Percentiles rank a stretch among this genome's conserved stretches.
phyloP scores from a whole-genome alignment of 176 grass and related monocot species.

The bread wheat (Triticum aestivum) region DNA sequence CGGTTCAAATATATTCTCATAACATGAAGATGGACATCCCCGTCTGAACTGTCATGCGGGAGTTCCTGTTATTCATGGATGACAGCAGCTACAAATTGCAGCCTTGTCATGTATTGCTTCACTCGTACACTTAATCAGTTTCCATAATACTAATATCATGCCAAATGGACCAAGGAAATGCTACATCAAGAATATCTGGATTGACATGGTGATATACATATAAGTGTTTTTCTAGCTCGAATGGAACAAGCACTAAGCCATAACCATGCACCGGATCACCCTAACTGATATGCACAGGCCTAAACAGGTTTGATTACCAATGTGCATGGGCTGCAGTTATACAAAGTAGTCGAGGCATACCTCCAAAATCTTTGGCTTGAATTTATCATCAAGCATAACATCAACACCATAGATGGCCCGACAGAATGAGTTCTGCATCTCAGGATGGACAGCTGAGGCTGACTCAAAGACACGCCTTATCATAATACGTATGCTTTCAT shows the following conservation, averaged over 20 bases:
- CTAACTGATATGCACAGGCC: not conserved
- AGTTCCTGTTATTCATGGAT: not conserved
- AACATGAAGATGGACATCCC: not conserved
- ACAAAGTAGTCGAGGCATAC: slow-evolving; percentile 35
- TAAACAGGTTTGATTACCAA: not conserved
- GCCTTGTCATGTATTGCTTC: not conserved
- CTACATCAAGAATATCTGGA: slow-evolving; percentile 4
- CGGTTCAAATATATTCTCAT: not conserved
- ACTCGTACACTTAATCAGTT: not conserved
- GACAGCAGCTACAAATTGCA: not conserved
- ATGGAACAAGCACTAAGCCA: not conserved
- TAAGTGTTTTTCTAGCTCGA: not conserved
- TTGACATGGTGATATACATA: not conserved
- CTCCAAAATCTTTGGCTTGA: slow-evolving; percentile 87
- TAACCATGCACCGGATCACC: not conserved
- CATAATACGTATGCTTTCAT: slow-evolving; percentile 54
- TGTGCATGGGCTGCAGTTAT: not conserved
- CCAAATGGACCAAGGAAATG: not conserved
- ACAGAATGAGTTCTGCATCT: slow-evolving; percentile 72
- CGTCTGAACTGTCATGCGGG: not conserved
- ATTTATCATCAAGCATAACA: slow-evolving; percentile 86
- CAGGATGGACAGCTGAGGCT: slow-evolving; percentile 81
- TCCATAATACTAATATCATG: not conserved
- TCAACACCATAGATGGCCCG: slow-evolving; percentile 94
- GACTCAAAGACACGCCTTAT: slow-evolving; percentile 72